A percentile compares a stretch with the other conserved stretches of the same genome.
Conservation (phyloP, 768 basidiomycete genomes). For the Pleurotus ostreatus region DNA sequence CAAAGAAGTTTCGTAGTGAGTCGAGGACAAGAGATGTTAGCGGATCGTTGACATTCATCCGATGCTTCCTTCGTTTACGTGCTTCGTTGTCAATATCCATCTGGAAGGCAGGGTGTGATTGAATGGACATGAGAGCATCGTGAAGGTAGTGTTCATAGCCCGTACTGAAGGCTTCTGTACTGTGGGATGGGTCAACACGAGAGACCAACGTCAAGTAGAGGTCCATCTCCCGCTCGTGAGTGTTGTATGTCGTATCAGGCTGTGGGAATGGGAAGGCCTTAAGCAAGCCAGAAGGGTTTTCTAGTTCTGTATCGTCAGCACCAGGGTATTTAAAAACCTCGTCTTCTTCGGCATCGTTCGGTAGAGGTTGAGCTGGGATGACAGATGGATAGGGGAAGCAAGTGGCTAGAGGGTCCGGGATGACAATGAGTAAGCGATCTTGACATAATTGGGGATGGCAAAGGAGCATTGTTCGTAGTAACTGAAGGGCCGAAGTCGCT, state of each 20-base stretch:
- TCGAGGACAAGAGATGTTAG: slow-evolving; percentile 69
- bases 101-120: slow-evolving; percentile 58
- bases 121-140: slow-evolving; percentile 68
- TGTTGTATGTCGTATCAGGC: slow-evolving; percentile 72
- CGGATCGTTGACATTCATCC: slow-evolving; percentile 75
- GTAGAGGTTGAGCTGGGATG: slow-evolving; percentile 6
- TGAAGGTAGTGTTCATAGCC: slow-evolving; percentile 81
- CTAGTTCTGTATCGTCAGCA: slow-evolving; percentile 14
- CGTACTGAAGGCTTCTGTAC: slow-evolving; percentile 73
- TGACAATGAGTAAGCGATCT: slow-evolving; percentile 67
- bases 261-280: slow-evolving; percentile 37
- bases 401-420: slow-evolving; percentile 69
- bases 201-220: slow-evolving; percentile 77
- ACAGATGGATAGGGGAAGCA: slow-evolving; percentile 58
- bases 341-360: slow-evolving; percentile 48
- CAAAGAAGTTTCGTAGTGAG: slow-evolving; percentile 73
- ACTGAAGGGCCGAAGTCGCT: slow-evolving; percentile 72
- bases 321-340: slow-evolving; percentile 42
- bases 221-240: slow-evolving; percentile 80
- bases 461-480: slow-evolving; percentile 72
- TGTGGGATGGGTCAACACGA: slow-evolving; percentile 69
- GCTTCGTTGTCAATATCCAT: slow-evolving; percentile 37
- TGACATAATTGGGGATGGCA: slow-evolving; percentile 63
- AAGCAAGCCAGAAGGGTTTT: slow-evolving; percentile 6
- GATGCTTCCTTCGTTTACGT: slow-evolving; percentile 56